Conservation (phyloP, 2,329 filamentous ascomycete genomes). For the Grosmannia serpens region DNA sequence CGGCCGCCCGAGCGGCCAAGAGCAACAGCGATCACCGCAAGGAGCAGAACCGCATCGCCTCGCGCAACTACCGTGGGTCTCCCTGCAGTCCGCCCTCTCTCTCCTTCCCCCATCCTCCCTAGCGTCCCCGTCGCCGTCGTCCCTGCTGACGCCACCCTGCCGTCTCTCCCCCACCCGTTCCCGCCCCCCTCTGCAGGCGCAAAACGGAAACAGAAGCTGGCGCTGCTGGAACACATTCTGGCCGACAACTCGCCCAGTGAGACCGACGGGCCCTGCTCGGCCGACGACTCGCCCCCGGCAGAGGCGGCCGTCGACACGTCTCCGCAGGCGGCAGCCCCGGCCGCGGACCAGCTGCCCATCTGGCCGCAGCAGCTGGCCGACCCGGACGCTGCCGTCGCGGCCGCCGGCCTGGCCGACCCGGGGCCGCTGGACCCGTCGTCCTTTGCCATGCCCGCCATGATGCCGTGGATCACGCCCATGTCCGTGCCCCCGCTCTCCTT, state of each 20-base stretch:
- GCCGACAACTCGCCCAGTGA: conserved; percentile 10
- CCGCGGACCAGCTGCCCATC: background rate
- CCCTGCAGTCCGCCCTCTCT: too few species aligned
- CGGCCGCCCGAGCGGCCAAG: conserved; percentile 4
- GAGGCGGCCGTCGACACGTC: background rate
- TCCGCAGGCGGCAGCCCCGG: background rate
- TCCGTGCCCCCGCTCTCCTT: background rate
- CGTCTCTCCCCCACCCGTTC: background rate
- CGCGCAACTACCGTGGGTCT: conserved; percentile 15
- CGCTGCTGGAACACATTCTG: conserved; percentile 26
- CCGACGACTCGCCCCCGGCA: background rate
- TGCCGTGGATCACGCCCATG: background rate
- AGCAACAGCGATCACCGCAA: conserved; percentile 14
- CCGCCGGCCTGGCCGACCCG: background rate
- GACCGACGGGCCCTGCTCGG: background rate
- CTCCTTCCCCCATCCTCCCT: background rate
- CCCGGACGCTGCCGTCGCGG: background rate
- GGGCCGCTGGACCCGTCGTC: background rate
- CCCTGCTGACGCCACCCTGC: conserved; percentile 9
- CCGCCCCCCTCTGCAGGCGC: conserved; percentile 20
- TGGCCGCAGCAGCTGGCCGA: background rate
- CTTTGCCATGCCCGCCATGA: background rate
- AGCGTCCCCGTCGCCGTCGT: background rate
- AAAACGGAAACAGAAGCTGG: conserved; percentile 31
- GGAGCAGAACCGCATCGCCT: conserved; percentile 16